phyloP scores from a whole-genome alignment of 768 basidiomycete genomes.

The Lactarius deliciosus region DNA sequence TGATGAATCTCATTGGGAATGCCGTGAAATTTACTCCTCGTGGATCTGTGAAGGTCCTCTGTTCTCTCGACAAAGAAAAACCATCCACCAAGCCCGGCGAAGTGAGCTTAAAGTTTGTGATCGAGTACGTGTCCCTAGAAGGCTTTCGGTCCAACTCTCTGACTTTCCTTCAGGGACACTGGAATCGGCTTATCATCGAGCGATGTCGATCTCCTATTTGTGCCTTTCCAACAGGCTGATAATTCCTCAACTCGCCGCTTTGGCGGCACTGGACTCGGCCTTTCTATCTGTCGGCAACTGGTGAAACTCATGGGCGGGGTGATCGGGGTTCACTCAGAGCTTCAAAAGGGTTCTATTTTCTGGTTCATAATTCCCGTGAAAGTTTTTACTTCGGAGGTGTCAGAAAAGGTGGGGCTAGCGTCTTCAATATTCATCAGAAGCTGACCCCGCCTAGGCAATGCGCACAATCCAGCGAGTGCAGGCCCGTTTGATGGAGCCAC shows the following conservation, averaged over 20 bases:
- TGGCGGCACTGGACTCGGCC: slow-evolving; percentile 74
- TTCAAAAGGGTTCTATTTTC: slow-evolving; percentile 63
- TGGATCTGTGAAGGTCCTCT: slow-evolving; percentile 63
- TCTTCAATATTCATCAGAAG: not conserved
- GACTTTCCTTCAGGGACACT: slow-evolving; percentile 51
- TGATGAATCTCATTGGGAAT: slow-evolving; percentile 79
- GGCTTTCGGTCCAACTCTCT: not conserved
- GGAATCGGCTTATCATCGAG: slow-evolving; percentile 68
- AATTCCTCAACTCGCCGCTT: slow-evolving; percentile 75
- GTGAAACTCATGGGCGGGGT: slow-evolving; percentile 76
- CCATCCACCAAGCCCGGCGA: slow-evolving; percentile 40
- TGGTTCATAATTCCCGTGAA: slow-evolving; percentile 75
- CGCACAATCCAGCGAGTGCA: slow-evolving; percentile 49
- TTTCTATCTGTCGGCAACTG: slow-evolving; percentile 71
- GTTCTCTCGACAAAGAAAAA: slow-evolving; percentile 48
- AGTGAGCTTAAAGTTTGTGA: slow-evolving; percentile 60
- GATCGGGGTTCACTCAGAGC: slow-evolving; percentile 66
- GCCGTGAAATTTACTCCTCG: slow-evolving; percentile 70
- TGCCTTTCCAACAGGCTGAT: slow-evolving; percentile 78
- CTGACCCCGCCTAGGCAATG: slow-evolving; percentile 39
- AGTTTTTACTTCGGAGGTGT: slow-evolving; percentile 54
- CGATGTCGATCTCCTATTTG: slow-evolving; percentile 66
- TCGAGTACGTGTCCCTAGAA: slow-evolving; percentile 45
- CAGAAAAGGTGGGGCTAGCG: slow-evolving; percentile 46
- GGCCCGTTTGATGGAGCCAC: slow-evolving; percentile 47